These are phyloP conservation scores for Corchorus olitorius DNA, from an alignment of 345 rosid genomes.

Conservation along the genomic window DNA sequence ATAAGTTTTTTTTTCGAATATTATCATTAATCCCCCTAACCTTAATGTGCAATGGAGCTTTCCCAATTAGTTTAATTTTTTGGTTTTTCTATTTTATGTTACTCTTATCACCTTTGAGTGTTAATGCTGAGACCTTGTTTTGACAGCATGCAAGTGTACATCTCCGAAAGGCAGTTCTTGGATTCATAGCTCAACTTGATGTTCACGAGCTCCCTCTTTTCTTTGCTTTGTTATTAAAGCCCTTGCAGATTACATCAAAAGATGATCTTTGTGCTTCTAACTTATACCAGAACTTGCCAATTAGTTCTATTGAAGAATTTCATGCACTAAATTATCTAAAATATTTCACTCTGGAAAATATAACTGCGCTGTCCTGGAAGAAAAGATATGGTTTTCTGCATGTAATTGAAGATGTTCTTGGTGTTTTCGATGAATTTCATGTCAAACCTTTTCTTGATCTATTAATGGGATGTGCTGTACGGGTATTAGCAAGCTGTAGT, in stretches of 20 bases:
- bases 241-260: constrained; percentile 55
- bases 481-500: constrained; percentile 59
- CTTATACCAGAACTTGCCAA: constrained; percentile 43
- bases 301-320: constrained; percentile 46
- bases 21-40: constrained; percentile 8
- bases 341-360: constrained; percentile 58
- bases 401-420: constrained; percentile 76
- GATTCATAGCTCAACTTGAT: constrained; percentile 74
- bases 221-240: constrained; percentile 79
- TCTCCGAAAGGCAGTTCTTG: constrained; percentile 82
- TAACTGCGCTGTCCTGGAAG: constrained; percentile 66
- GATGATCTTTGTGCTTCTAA: constrained; percentile 42
- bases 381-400: constrained; percentile 78
- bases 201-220: constrained; percentile 72
- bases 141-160: constrained; percentile 71
- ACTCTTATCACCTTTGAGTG: constrained; percentile 13
- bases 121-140: constrained; percentile 13
- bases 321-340: constrained; percentile 47
- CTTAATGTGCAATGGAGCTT: neutral
- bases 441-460: constrained; percentile 73
- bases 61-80: neutral
- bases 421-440: constrained; percentile 74
- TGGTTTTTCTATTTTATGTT: neutral
- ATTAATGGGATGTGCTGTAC: constrained; percentile 84
- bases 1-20: constrained; percentile 14